Conservation (phyloP, 2,329 filamentous ascomycete genomes). For the Colletotrichum australisinense region DNA sequence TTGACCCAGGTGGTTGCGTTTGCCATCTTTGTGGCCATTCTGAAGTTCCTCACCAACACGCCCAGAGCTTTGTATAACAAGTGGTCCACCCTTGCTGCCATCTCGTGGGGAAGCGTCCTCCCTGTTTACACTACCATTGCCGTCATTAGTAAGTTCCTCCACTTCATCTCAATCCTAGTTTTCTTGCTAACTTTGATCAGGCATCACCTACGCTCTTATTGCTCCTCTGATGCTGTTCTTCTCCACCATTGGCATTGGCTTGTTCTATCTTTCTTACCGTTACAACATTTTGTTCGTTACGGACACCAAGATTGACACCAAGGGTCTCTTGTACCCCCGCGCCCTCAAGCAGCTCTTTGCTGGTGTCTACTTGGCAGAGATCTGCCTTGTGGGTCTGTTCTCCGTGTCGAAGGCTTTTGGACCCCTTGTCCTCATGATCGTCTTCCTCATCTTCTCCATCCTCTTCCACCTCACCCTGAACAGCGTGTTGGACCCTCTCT, state of each 20-base stretch:
- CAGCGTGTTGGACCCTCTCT: conserved; percentile 75
- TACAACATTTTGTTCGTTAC: conserved; percentile 90
- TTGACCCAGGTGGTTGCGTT: conserved; percentile 76
- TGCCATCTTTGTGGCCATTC: conserved; percentile 74
- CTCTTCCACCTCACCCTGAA: conserved; percentile 82
- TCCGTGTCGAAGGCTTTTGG: conserved; percentile 74
- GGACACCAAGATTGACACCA: conserved; percentile 84
- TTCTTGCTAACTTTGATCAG: conserved; percentile 44
- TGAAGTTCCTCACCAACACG: conserved; percentile 78
- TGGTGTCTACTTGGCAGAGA: conserved; percentile 82
- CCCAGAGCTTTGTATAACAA: conserved; percentile 82
- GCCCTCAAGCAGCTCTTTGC: conserved; percentile 88
- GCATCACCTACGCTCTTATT: conserved; percentile 84
- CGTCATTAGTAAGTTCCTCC: conserved; percentile 67
- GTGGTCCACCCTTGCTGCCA: conserved; percentile 74
- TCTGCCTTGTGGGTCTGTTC: conserved; percentile 86
- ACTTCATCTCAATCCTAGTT: too few relatives aligned
- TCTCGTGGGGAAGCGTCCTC: conserved; percentile 83
- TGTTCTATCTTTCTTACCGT: conserved; percentile 87
- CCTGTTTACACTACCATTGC: conserved; percentile 81
- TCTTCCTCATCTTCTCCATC: conserved; percentile 80
- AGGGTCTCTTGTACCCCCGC: conserved; percentile 87
- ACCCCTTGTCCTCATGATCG: conserved; percentile 79
- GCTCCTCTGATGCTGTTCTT: conserved; percentile 86
- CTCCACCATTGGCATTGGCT: conserved; percentile 77